Evolutionary conservation across 306 rosid genomes (phyloP), one percentile per base, ranked within the genome.

Genomic region (Elaeagnus macrophylla): DNA sequence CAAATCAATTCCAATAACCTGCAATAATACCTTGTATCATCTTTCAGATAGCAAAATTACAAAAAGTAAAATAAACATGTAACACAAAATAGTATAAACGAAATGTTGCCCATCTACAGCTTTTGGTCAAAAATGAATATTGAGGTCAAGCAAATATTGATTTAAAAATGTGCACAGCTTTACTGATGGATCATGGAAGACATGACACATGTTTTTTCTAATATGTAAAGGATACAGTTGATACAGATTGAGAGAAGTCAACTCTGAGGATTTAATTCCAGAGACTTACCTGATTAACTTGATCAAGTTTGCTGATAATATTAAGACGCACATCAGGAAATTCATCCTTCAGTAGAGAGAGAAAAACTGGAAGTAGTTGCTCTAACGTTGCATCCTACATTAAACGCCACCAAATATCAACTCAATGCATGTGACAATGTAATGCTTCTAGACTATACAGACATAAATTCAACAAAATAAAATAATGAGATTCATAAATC

Each of bases 271-370:
- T 45, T 38, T 56, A 25, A 25, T 25, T 63, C 37, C 19, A 53
- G 49, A 25, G 32, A 5, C 32, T 2, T 25, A 86, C 97, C 97
- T 91, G 95, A 71, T 91, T 91, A 67, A 91, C 97, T 91, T 91
- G 96, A 80, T 91, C 97, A 50, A 91, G 96, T 73, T 91, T 91
- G 95, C 97, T 91, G 75, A 91, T 91, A 62, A 91, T 91, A 72
- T 84, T 91, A 41, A 91, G 80, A 56, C 97, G 96, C 49, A 91
- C 97, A 71, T 91, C 97, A 19, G 97, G 97, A 75, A 91, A 91
- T 72, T 91, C 97, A 69, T 91, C 97, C 81, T 84, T 87, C 67
- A 91, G 69, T 61, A 91, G 93, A 48, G 94, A 91, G 62, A 91
- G 96, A 72, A 91, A 91, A 78, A 91, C 84, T 13, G 97, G 97